Evolutionary conservation across 1,284 basidiomycete genomes (phyloP).

Genomic region (Cutaneotrichosporon sp.): DNA sequence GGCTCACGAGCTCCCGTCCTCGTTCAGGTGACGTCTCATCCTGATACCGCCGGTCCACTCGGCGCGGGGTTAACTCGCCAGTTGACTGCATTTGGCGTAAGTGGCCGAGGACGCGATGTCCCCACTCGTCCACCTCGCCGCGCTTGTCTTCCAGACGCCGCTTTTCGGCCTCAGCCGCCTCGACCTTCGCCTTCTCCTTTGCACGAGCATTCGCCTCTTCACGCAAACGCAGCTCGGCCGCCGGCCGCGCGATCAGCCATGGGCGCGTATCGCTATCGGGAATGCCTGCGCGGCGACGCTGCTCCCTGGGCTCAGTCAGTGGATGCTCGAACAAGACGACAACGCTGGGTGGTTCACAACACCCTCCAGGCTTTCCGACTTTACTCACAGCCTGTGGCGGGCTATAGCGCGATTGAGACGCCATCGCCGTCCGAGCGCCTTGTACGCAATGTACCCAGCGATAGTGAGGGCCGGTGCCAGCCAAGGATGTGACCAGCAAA

Average conservation of each 20-base stretch:
- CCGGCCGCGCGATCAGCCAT: slow-evolving; percentile 18
- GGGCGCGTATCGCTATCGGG: slow-evolving; percentile 21
- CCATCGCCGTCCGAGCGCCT: not conserved
- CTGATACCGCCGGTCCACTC: slow-evolving; percentile 9
- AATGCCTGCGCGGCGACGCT: slow-evolving; percentile 21
- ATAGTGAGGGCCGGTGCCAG: not conserved
- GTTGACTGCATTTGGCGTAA: slow-evolving; percentile 10
- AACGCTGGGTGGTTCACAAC: too few species aligned
- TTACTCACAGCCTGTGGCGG: slow-evolving; percentile 5
- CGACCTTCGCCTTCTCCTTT: not conserved
- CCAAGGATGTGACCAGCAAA: not conserved
- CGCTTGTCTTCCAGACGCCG: slow-evolving; percentile 6
- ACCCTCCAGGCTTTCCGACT: too few species aligned
- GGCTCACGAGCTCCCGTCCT: not conserved
- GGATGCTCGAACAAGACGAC: too few species aligned
- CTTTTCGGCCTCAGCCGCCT: slow-evolving; percentile 5
- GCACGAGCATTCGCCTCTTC: slow-evolving; percentile 6
- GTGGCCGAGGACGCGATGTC: slow-evolving; percentile 3
- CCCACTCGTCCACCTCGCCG: slow-evolving; percentile 19
- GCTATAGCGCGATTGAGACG: slow-evolving; percentile 1
- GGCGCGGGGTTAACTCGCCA: slow-evolving; percentile 3
- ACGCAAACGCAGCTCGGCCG: slow-evolving; percentile 17
- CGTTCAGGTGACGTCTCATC: slow-evolving; percentile 1
- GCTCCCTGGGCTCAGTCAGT: slow-evolving; percentile 9
- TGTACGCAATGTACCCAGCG: not conserved